Conservation (phyloP, 2,329 filamentous ascomycete genomes). For the Aspergillus flavus region DNA sequence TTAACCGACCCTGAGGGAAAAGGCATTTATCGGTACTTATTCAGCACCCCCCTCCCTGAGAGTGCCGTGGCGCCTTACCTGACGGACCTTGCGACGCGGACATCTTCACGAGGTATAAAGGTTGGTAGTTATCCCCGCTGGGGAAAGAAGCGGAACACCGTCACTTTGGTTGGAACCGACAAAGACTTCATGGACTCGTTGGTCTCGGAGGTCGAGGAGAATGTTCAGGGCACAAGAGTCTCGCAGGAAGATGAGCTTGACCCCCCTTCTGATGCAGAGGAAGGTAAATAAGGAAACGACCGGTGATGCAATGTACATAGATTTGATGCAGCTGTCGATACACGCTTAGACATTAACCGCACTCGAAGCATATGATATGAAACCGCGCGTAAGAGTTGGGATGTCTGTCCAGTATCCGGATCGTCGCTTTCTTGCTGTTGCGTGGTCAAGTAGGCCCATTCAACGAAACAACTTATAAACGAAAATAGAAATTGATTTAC, state of each 20-base stretch:
- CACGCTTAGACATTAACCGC: slow-evolving; percentile 7
- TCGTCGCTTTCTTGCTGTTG: not conserved
- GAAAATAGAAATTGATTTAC: not conserved
- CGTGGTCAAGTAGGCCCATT: not conserved
- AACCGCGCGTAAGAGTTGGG: not conserved
- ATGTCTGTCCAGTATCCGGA: not conserved
- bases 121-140: slow-evolving; percentile 94
- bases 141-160: slow-evolving; percentile 84
- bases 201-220: slow-evolving; percentile 74
- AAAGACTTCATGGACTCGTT: slow-evolving; percentile 76
- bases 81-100: slow-evolving; percentile 73
- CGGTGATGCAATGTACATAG: not conserved
- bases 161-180: slow-evolving; percentile 82
- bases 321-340: not conserved
- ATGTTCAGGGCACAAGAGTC: slow-evolving; percentile 73
- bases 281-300: not conserved
- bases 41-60: slow-evolving; percentile 86
- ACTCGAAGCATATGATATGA: not conserved
- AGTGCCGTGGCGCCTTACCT: slow-evolving; percentile 82
- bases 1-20: slow-evolving; percentile 79
- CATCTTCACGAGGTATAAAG: slow-evolving; percentile 78
- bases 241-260: slow-evolving; percentile 72
- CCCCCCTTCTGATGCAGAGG: slow-evolving; percentile 36
- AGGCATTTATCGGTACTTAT: slow-evolving; percentile 74
- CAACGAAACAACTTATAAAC: not conserved